A percentile compares a stretch with the other conserved stretches of the same genome.
These are phyloP conservation scores for Trifolium dubium DNA, from an alignment of 306 rosid species.

Conservation along the genomic window DNA sequence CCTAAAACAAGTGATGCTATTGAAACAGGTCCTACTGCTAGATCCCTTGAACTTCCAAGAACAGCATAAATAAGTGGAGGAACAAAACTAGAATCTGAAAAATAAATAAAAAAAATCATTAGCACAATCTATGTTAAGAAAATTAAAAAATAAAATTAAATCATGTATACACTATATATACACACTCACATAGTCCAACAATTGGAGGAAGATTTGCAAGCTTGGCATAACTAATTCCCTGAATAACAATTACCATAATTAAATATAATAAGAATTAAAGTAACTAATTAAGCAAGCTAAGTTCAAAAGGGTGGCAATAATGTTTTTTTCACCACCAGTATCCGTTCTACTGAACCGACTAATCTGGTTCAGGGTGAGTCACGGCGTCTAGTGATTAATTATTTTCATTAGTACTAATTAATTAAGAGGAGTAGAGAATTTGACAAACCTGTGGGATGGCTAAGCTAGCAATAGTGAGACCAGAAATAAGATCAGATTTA, in stretches of 20 bases:
- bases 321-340: no score
- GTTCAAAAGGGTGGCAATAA: conserved; percentile 1
- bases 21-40: conserved; percentile 98
- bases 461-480: conserved; percentile 96
- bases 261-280: not conserved
- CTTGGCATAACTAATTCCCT: conserved; percentile 97
- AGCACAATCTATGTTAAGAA: not conserved
- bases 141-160: not conserved
- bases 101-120: not conserved
- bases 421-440: not conserved
- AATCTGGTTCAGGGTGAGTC: no score
- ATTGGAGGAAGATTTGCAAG: conserved; percentile 93
- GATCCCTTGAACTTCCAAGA: conserved; percentile 93
- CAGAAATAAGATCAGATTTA: conserved; percentile 88
- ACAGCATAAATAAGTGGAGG: conserved; percentile 94
- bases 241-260: conserved; percentile 26
- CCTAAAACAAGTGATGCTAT: conserved; percentile 93
- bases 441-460: conserved; percentile 90
- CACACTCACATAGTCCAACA: conserved; percentile 88
- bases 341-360: no score
- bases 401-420: not conserved
- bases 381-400: not conserved
- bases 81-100: conserved; percentile 93
- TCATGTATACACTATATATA: not conserved
- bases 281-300: not conserved